Evolutionary conservation across 2,329 filamentous ascomycete species (phyloP), one percentile per base, ranked within the genome.

Genomic region (Aspergillus uvarum): DNA sequence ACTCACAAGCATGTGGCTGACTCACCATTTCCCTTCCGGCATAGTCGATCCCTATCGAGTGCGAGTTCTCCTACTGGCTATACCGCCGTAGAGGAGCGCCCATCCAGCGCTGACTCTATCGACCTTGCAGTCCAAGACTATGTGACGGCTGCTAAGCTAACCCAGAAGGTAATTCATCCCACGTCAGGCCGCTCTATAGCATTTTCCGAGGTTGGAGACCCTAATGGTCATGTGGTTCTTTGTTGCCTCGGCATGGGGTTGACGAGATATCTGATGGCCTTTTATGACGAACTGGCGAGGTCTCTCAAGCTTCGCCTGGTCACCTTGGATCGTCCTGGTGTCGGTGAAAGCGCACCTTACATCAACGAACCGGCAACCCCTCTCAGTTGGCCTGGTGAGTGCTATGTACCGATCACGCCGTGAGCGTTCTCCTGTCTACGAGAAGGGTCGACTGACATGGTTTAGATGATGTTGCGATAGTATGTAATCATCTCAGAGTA

Each of bases 241-340:
- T 96, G 95, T 73, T 99, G 95, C 70, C 92, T 99, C 2, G 95
- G 95, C 21, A 99, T 99, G 95, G 95, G 95, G 0, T 77, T 99
- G 69, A 99, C 95, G 11, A 86, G 95, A 76, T 99, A 95, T 73
- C 90, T 99, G 61, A 97, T 92, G 62, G 92, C 93, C 0, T 99
- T 99, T 73, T 99, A 98, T 72, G 95, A 99, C 73, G 95, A 99
- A 74, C 81, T 99, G 56, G 95, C 95, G 2, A 80, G 91, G 70
- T 96, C 93, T 0, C 80, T 99, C 60, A 95, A 92, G 74, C 78
- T 99, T 59, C 87, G 95, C 21, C 82, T 99, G 54, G 96, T 99
- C 66, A 98, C 95, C 0, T 90, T 94, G 5, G 95, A 99, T 75
- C 87, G 95, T 56, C 95, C 95, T 57, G 95, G 95, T 26, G 91